A percentile compares a stretch with the other conserved stretches of the same genome.
These are phyloP conservation scores for Trypanosoma cruzi DNA, from an alignment of 208 protist genomes.

Conservation along the genomic window DNA sequence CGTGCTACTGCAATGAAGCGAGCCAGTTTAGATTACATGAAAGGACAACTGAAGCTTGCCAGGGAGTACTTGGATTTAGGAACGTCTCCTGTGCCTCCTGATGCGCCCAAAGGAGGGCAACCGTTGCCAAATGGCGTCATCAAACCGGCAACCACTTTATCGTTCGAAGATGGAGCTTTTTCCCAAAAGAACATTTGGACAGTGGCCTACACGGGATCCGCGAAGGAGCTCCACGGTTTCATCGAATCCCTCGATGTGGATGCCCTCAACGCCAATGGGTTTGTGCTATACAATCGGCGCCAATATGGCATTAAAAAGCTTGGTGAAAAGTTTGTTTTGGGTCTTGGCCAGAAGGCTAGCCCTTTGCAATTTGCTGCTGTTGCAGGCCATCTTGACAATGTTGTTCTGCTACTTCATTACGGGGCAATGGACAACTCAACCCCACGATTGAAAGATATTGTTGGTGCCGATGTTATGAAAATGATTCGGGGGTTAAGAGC, in stretches of 20 bases:
- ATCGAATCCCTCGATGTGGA: slow-evolving; percentile 32
- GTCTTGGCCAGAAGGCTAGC: slow-evolving; percentile 75
- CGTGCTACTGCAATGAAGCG: slow-evolving; percentile 23
- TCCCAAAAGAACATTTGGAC: slow-evolving; percentile 65
- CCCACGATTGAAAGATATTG: slow-evolving; percentile 62
- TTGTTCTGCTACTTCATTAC: slow-evolving; percentile 64
- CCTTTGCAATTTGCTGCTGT: slow-evolving; percentile 82
- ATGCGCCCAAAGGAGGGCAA: background rate
- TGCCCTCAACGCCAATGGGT: slow-evolving; percentile 41
- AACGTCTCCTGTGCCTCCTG: background rate
- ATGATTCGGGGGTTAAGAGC: background rate
- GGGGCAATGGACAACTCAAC: slow-evolving; percentile 51
- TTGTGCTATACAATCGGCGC: slow-evolving; percentile 60
- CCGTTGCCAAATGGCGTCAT: background rate
- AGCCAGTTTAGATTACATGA: slow-evolving; percentile 51
- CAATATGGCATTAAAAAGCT: slow-evolving; percentile 72
- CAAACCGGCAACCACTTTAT: background rate
- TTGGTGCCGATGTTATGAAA: slow-evolving; percentile 31
- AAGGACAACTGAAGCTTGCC: slow-evolving; percentile 78
- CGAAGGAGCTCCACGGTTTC: slow-evolving; percentile 43
- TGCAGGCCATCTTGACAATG: slow-evolving; percentile 73
- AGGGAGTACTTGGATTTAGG: slow-evolving; percentile 63
- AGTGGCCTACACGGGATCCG: slow-evolving; percentile 63
- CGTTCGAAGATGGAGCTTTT: slow-evolving; percentile 16
- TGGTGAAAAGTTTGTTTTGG: slow-evolving; percentile 50